A percentile compares a stretch with the other conserved stretches of the same genome.
phyloP scores from a whole-genome alignment of 2,329 filamentous ascomycete species.

The Curvularia hawaiiensis region DNA sequence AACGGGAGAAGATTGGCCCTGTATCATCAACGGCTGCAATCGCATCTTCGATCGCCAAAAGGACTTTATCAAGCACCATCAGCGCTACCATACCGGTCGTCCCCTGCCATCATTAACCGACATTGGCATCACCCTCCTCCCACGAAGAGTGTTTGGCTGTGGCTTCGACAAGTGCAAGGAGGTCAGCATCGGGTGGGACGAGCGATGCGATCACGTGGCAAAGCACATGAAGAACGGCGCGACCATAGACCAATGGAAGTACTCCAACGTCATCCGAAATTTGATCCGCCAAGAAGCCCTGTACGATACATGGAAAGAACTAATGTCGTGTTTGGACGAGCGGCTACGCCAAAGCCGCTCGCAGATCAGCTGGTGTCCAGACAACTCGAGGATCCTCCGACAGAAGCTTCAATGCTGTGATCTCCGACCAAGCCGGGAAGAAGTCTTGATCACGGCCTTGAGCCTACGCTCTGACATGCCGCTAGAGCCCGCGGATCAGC shows the following conservation, averaged over 20 bases:
- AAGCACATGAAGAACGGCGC: conserved; percentile 48
- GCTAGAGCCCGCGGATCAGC: conserved; percentile 35
- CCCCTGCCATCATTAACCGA: conserved; percentile 44
- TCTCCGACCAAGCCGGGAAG: conserved; percentile 43
- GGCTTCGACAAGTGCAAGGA: conserved; percentile 48
- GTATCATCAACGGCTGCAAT: conserved; percentile 41
- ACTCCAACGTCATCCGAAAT: conserved; percentile 47
- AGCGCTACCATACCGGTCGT: conserved; percentile 45
- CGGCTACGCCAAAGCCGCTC: conserved; percentile 42
- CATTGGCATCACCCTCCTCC: conserved; percentile 41
- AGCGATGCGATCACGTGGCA: conserved; percentile 47
- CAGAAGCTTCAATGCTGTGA: conserved; percentile 48
- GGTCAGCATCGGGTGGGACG: conserved; percentile 47
- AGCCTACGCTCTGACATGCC: conserved; percentile 44
- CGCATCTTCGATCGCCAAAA: conserved; percentile 46
- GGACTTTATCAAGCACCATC: conserved; percentile 46
- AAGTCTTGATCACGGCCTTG: conserved; percentile 44
- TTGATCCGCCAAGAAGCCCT: conserved; percentile 45
- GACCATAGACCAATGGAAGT: conserved; percentile 44
- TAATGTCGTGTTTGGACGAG: conserved; percentile 41
- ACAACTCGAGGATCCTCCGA: conserved; percentile 43
- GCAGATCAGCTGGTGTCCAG: conserved; percentile 46
- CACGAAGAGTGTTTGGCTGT: conserved; percentile 45
- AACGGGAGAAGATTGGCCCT: conserved; percentile 47
- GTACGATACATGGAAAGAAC: conserved; percentile 46